Evolutionary conservation across 1,139 yeast genomes (phyloP), one percentile per base, ranked within the genome.

Genomic region (Chernovozyma sophiae-reginae): DNA sequence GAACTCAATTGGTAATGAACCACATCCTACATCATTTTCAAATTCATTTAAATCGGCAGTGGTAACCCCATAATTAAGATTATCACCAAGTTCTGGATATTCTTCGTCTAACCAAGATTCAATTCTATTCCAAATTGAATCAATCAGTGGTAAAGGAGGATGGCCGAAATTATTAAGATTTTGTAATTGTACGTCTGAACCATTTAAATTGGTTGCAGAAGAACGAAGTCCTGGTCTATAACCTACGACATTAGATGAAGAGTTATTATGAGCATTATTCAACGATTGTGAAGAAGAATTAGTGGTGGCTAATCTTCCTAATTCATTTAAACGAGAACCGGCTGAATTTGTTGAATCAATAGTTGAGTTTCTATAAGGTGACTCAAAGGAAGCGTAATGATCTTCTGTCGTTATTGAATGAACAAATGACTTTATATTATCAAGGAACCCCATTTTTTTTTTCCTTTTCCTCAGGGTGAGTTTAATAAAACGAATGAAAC

Each of bases 51-150:
- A 69, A 56, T 86, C 95, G 24, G 85, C 83, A 18, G 76, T 69
- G 3, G 92, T 82, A 10, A 79, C 94, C 4, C 86, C 86, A 42
- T 73, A 75, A 47, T 79, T 74, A 51, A 86, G 61, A 56, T 77
- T 80, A 55, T 86, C 95, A 34, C 69, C 81, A 39, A 86, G 72
- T 56, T 86, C 95, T 2, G 95, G 92, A 53, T 81, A 86, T 56
- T 82, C 83, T 36, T 76, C 76, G 32, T 84, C 94, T 42, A 84
- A 65, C 86, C 90, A 84, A 30, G 65, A 58, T 49, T 82, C 90
- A 45, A 86, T 72, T 43, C 89, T 70, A 43, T 74, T 77, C 95
- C 94, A 85, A 41, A 87, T 72, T 13, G 83, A 74, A 39, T 72
- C 73, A 15, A 85, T 71, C 11, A 86, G 72, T 7, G 94, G 92